Percentiles rank a stretch among this genome's conserved stretches.
phyloP scores from a whole-genome alignment of 2,329 filamentous ascomycete species.

The Trichoderma aggressivum region DNA sequence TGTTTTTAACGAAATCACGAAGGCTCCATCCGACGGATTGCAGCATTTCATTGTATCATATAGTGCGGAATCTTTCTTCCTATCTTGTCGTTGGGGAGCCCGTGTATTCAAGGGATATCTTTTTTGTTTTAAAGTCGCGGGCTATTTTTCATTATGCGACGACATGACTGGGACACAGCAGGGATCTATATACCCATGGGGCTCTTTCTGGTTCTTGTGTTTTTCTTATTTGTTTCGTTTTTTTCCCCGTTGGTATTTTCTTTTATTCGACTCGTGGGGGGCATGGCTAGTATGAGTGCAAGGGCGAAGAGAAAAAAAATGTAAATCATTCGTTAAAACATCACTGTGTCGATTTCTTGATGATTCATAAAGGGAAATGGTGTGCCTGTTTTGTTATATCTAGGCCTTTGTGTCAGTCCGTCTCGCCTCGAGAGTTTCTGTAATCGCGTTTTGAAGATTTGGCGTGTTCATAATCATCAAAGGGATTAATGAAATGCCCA shows the following conservation, averaged over 20 bases:
- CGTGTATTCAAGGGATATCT: slow-evolving; percentile 1
- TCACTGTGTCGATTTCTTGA: background rate
- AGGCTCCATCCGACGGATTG: slow-evolving; percentile 14
- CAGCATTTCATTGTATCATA: slow-evolving; percentile 18
- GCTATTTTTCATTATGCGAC: slow-evolving; percentile 8
- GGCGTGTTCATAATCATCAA: background rate
- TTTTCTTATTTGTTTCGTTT: background rate
- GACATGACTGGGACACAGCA: slow-evolving; percentile 16
- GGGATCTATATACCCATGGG: slow-evolving; percentile 19
- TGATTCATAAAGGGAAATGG: background rate
- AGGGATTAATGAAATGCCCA: background rate
- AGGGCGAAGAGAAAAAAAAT: background rate
- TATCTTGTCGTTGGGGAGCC: background rate
- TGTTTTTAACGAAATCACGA: slow-evolving; percentile 16
- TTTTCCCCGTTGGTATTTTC: background rate
- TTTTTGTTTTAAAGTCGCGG: slow-evolving; percentile 3
- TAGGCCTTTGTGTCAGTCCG: background rate
- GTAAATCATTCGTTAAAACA: slow-evolving; percentile 4
- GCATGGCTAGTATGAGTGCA: background rate
- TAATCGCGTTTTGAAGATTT: background rate
- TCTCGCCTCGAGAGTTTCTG: background rate
- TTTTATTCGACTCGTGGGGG: background rate
- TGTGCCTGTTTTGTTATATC: background rate
- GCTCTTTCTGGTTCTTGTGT: slow-evolving; percentile 7
- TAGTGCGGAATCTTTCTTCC: background rate